Percentiles rank a stretch among this genome's conserved stretches.
Evolutionary conservation across 2,329 filamentous ascomycete species (phyloP).

Genomic region (Phoma sp.): DNA sequence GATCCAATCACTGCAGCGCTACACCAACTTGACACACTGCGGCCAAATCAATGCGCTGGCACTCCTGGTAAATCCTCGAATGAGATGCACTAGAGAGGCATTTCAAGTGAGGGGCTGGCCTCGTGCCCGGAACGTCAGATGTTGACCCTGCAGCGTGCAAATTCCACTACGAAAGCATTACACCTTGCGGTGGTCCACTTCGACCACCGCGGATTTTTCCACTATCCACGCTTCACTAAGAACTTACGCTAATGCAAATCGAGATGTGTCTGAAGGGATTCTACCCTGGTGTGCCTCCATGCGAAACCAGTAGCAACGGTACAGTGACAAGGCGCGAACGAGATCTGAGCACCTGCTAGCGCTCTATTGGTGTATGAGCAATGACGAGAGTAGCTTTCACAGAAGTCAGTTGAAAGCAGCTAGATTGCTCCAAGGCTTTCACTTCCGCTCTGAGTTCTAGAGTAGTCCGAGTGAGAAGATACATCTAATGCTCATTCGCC

Average conservation of each 20-base stretch:
- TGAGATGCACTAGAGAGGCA: constrained; percentile 11
- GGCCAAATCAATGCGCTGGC: constrained; percentile 27
- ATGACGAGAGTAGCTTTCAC: neutral
- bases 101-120: constrained; percentile 8
- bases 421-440: too few species aligned
- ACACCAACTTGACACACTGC: constrained; percentile 7
- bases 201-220: neutral
- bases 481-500: constrained; percentile 7
- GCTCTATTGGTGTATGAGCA: neutral
- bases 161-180: constrained; percentile 12
- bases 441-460: too few species aligned
- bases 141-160: constrained; percentile 13
- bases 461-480: neutral
- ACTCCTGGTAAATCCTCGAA: constrained; percentile 12
- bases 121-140: constrained; percentile 8
- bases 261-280: too few species aligned
- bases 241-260: too few species aligned
- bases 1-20: constrained; percentile 27
- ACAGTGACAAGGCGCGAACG: constrained; percentile 1
- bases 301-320: neutral
- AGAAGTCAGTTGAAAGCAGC: too few species aligned
- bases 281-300: neutral
- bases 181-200: constrained; percentile 1
- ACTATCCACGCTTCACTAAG: too few species aligned
- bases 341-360: neutral